Base-by-base conservation (phyloP, 2,329 filamentous ascomycete genomes). In the Chaetomiaceae sp. region DNA sequence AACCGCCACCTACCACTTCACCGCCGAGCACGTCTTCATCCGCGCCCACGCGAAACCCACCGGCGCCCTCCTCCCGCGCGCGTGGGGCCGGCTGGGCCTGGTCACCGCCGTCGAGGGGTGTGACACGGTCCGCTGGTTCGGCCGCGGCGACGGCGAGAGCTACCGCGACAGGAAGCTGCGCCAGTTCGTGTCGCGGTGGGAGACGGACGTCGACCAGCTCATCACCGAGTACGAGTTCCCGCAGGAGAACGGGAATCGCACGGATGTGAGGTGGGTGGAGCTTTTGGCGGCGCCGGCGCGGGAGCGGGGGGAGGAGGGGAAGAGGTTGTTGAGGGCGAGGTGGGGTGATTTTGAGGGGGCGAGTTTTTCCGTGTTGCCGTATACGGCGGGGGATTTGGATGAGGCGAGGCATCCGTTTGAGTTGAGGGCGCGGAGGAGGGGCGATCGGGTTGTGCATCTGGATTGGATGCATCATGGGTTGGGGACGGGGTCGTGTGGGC, bases 161-260 rank as follows among this genome's bases (percentile, higher is more conserved):
- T 89, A 87, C 68, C 68, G 70, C 14, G 85, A 89, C 67, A 83
- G 77, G 69, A 85, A 86, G 63, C 63, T 72, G 12, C 76, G 78
- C 4, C 82, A 86, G 62, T 65, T 67, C 1, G 66, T 85, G 4
- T 83, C 80, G 6, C 76, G 74, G 43, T 82, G 73, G 67, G 68
- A 69, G 2, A 58, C 63, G 10, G 4, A 0, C 25, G 67, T 82
- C 2, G 74, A 78, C 41, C 70, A 74, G 1, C 68, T 87, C 0
- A 79, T 76, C 63, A 71, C 77, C 1, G 73, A 78, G 38, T 87
- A 86, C 61, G 84, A 88, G 56, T 82, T 79, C 49, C 85, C 84
- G 0, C 85, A 88, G 63, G 85, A 88, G 53, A 74, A 72, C 27
- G 80, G 81, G 0, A 87, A 87, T 63, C 72, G 81, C 16, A 82